Conservation (phyloP, 495 filamentous ascomycete genomes). For the Aspergillus bridgeri region DNA sequence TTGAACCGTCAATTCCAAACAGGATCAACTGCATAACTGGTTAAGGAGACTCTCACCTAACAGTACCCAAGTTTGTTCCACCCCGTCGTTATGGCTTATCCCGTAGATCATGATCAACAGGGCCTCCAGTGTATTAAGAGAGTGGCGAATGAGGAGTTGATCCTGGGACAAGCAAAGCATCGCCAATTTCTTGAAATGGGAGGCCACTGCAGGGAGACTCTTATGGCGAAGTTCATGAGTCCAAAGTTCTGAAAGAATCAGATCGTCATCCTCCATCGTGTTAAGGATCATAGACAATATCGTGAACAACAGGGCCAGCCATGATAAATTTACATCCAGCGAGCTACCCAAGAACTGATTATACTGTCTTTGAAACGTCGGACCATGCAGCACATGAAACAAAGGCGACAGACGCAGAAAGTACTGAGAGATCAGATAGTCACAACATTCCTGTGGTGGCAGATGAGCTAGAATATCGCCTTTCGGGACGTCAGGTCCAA, state of each 20-base stretch:
- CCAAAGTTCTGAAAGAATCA: background rate
- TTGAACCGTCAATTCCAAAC: background rate
- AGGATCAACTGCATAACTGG: background rate
- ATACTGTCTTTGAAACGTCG: constrained; percentile 3
- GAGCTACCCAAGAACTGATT: background rate
- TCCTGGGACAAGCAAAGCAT: constrained; percentile 1
- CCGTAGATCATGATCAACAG: constrained; percentile 3
- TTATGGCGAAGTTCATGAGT: background rate
- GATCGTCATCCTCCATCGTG: background rate
- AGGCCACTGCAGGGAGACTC: background rate
- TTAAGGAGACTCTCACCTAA: background rate
- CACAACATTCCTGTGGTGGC: background rate
- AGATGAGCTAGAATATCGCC: background rate
- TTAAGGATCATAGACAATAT: constrained; percentile 1
- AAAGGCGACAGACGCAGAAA: constrained; percentile 1
- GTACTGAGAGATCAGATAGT: constrained; percentile 4
- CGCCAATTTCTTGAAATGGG: background rate
- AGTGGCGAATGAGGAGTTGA: constrained; percentile 2
- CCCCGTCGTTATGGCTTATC: no score
- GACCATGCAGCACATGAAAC: constrained; percentile 4
- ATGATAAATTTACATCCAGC: background rate
- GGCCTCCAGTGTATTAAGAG: background rate
- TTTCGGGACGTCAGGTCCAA: background rate
- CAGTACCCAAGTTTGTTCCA: background rate
- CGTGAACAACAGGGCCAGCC: constrained; percentile 3